phyloP scores from a whole-genome alignment of 1,284 basidiomycete species.

The Singerocomus inundabilis region DNA sequence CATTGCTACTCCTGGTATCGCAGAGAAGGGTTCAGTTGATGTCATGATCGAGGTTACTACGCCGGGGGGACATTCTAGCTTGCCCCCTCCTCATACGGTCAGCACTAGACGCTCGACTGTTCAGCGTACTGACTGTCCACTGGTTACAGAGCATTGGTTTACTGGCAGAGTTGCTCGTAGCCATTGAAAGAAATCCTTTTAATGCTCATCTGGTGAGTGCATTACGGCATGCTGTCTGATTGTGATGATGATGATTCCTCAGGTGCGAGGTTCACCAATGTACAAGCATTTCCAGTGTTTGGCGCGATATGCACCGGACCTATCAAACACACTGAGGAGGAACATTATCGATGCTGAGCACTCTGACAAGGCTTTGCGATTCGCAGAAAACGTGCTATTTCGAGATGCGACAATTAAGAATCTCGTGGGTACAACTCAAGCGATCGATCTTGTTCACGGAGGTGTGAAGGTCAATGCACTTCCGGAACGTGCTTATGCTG shows the following conservation, averaged over 20 bases:
- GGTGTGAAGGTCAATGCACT: constrained; percentile 65
- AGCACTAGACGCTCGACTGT: neutral
- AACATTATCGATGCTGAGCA: constrained; percentile 37
- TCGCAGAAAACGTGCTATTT: constrained; percentile 42
- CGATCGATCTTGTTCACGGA: constrained; percentile 56
- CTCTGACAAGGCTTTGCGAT: constrained; percentile 42
- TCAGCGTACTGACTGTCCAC: neutral
- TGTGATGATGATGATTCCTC: neutral
- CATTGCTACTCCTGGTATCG: constrained; percentile 48
- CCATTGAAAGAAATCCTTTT: constrained; percentile 42
- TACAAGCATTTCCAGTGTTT: constrained; percentile 44
- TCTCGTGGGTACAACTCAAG: constrained; percentile 55
- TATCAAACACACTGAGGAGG: constrained; percentile 39
- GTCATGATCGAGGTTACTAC: constrained; percentile 47
- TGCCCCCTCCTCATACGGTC: constrained; percentile 47
- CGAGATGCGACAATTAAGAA: constrained; percentile 26
- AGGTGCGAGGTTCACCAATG: constrained; percentile 43
- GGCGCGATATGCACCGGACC: constrained; percentile 44
- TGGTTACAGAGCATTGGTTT: constrained; percentile 43
- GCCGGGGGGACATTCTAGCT: constrained; percentile 56
- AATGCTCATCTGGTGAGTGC: constrained; percentile 24
- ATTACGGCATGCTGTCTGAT: neutral
- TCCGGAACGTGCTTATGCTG: constrained; percentile 51
- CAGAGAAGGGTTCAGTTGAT: constrained; percentile 58
- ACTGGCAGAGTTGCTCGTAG: constrained; percentile 41